Base-by-base conservation (phyloP, 768 basidiomycete species). In the Lentinula aciculospora region DNA sequence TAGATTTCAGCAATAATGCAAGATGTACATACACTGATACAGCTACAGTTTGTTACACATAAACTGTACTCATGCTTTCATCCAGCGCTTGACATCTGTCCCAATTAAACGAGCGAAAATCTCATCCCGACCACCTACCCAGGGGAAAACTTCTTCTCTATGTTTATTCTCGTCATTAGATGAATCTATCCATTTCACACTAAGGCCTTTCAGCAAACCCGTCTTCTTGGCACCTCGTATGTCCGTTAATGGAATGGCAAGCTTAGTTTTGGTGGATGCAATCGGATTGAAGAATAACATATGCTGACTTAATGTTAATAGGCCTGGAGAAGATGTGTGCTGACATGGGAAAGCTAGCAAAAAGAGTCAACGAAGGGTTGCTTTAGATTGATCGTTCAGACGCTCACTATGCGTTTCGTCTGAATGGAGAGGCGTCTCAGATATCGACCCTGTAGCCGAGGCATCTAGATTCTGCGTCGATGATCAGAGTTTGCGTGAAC, bases 51-150 rank as follows among this genome's bases (percentile, higher is more conserved):
- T n/a, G n/a, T n/a, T n/a, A n/a, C n/a, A n/a, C 42, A 44, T 1
- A 19, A 6, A 21, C 17, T 10, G 25, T 50, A 40, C 23, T 76
- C 68, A 81, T 28, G 76, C 64, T 61, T 72, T 78, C 57, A 77
- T 66, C 83, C 84, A 85, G 29, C 72, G 73, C 45, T 69, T 70
- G 21, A 78, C 78, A 28, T 76, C 75, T 61, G 70, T 68, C 15
- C 82, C 82, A 17, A 87, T 74, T 12, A 89, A 75, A 58, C 85
- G 69, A 44, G 82, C 83, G 66, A 89, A 88, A 17, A 88, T 66
- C 47, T 88, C 86, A 67, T 88, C 84, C 4, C 86, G 79, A 25
- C 71, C 74, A 31, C 79, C 80, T 37, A 88, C 76, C 81, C 83
- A 85, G 17, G 70, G 60, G 63, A 88, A 86, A 62, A 69, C 80